Evolutionary conservation across 2,329 filamentous ascomycete genomes (phyloP).

Genomic region (Colletotrichum nymphaeae): DNA sequence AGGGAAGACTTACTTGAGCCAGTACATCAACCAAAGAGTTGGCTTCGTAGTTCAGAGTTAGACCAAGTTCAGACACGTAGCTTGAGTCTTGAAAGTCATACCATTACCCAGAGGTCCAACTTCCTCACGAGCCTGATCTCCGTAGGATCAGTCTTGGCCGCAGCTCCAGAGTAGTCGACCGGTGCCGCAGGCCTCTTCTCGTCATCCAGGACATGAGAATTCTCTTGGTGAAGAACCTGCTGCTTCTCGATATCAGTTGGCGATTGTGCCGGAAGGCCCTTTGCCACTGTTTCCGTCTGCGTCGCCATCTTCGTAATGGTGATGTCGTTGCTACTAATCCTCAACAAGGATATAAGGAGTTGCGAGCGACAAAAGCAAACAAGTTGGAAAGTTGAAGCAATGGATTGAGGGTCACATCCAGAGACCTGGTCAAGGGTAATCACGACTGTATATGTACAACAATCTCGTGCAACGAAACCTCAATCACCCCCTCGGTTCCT

Average conservation of each 20-base stretch:
- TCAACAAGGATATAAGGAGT: too few relatives aligned
- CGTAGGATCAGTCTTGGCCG: conserved; percentile 51
- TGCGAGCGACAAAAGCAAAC: too few relatives aligned
- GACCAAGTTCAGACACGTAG: background rate
- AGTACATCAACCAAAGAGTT: conserved; percentile 50
- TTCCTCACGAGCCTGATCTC: conserved; percentile 53
- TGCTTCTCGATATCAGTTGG: conserved; percentile 28
- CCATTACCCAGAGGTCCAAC: conserved; percentile 52
- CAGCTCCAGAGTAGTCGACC: conserved; percentile 51
- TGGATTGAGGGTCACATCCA: background rate
- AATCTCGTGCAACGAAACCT: background rate
- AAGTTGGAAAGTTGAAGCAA: background rate
- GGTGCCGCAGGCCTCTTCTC: conserved; percentile 2
- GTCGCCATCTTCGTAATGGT: conserved; percentile 1
- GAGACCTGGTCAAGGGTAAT: background rate
- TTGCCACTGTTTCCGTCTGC: background rate
- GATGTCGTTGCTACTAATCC: background rate
- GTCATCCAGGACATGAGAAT: conserved; percentile 25
- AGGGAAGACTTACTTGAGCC: conserved; percentile 32
- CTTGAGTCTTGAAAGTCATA: conserved; percentile 5
- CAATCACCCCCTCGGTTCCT: background rate
- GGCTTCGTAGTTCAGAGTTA: conserved; percentile 38
- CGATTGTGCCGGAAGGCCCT: background rate
- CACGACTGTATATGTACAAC: background rate
- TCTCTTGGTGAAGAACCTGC: conserved; percentile 20